A percentile compares a stretch with the other conserved stretches of the same genome.
Conservation (phyloP, 345 rosid genomes). For the Arabidopsis thaliana region TAIR10.1 NC_003070.9:4871001-4871500, state of each 20-base stretch:
- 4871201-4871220: neutral
- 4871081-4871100: conserved; percentile 59
- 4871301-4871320: neutral
- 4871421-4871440: conserved; percentile 12
- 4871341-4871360: neutral
- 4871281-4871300: neutral
- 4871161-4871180: conserved; percentile 11
- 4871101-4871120: conserved; percentile 77
- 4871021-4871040: neutral
- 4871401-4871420: neutral
- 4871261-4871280: conserved; percentile 19
- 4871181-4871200: conserved; percentile 19
- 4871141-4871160: conserved; percentile 41
- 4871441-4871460: conserved; percentile 21
- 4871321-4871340: neutral
- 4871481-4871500: neutral
- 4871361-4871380: neutral
- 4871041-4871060: neutral
- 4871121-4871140: conserved; percentile 82
- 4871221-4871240: neutral
- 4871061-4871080: conserved; percentile 56
- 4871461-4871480: neutral
- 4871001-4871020: neutral
- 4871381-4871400: neutral
- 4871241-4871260: neutral